Evolutionary conservation across 169 alveolate species (phyloP), one percentile per base, ranked within the genome.

Genomic region (Plasmodium gaboni): DNA sequence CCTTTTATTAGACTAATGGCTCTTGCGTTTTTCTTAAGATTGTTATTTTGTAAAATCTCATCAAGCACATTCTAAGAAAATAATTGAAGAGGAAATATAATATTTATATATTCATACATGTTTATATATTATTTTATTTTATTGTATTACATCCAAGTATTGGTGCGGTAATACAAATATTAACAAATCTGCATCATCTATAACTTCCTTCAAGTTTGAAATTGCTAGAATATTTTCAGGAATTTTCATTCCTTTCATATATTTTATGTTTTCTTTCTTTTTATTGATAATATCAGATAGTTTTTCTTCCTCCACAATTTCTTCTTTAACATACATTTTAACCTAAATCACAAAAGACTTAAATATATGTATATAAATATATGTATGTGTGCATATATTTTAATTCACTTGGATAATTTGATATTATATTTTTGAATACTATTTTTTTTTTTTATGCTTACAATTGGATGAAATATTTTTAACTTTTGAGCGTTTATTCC

Each of bases 111-210:
- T 61, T 22, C 10, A 17, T 61, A 38, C 1, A 38, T 38, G 10
- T 5, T 38, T 38, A 38, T 9, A 38, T 38, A 38, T 13, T 55
- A 55, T 55, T 15, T 55, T 55, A 55, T 15, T 55, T 55, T 38
- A 10, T 46, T 15, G 83, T 68, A 55, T 88, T 76, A 91, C 94
- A 68, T 92, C 71, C 70, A 97, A 92, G 53, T 95, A 97, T 88
- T 97, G 98, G 78, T 97, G 98, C 57, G 98, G 98, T 78, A 97
- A 86, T 38, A 97, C 98, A 51, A 97, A 94, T 64, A 96, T 83
- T 80, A 97, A 93, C 68, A 96, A 85, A 64, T 97, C 97, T 15
- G 98, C 94, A 51, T 93, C 98, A 59, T 92, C 93, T 59, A 95
- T 94, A 13, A 95, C 97, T 22, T 95, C 98, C 57, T 88, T 89